phyloP scores from a whole-genome alignment of 345 rosid genomes.

The Salix exigua region DNA sequence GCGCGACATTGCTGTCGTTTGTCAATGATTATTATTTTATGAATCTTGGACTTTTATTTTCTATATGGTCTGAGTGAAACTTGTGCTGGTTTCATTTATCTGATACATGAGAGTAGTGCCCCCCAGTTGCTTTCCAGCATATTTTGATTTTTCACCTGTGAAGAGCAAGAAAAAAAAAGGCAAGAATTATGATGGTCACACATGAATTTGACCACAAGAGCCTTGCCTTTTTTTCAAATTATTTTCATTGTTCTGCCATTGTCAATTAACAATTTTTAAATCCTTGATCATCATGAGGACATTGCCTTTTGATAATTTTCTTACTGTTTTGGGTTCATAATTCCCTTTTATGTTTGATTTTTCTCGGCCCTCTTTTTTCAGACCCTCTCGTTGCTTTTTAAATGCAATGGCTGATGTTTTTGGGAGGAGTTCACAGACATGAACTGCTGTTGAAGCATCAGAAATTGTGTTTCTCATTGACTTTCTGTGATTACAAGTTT shows the following conservation, averaged over 20 bases:
- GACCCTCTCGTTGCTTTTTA: constrained; percentile 61
- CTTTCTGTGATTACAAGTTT: constrained; percentile 59
- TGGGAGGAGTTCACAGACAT: constrained; percentile 60
- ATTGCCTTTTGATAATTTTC: background rate
- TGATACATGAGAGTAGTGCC: background rate
- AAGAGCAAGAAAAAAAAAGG: background rate
- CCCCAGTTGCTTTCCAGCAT: background rate
- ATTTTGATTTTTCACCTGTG: background rate
- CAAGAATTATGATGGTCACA: background rate
- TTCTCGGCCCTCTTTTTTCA: constrained; percentile 31
- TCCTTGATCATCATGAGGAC: background rate
- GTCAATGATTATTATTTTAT: too few relatives aligned
- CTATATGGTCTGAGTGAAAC: background rate
- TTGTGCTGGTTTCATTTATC: background rate
- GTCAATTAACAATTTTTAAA: background rate
- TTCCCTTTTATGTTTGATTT: background rate
- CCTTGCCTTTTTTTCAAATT: background rate
- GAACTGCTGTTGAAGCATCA: constrained; percentile 65
- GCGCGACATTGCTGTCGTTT: too few relatives aligned
- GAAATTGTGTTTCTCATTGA: constrained; percentile 81
- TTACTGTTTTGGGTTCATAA: background rate
- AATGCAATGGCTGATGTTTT: constrained; percentile 72
- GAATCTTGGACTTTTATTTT: background rate
- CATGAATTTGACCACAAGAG: background rate
- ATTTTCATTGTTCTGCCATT: background rate